phyloP scores from a whole-genome alignment of 164 flowering plant species.

The Piper betle region DNA sequence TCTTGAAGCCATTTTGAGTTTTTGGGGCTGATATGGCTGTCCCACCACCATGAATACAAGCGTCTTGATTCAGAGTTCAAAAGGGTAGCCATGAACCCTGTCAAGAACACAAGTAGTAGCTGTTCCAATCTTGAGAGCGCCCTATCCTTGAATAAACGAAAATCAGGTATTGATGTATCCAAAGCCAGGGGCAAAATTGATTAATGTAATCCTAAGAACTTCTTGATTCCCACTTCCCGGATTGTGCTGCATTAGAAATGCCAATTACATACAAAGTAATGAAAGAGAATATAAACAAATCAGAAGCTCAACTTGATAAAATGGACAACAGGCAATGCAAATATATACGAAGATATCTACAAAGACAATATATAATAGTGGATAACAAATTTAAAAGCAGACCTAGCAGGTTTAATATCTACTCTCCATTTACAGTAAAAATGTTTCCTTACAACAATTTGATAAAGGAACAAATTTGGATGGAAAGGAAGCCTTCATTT shows the following conservation, averaged over 20 bases:
- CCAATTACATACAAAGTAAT: neutral
- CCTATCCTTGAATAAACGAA: neutral
- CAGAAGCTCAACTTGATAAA: neutral
- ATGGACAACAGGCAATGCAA: neutral
- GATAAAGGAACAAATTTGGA: no score
- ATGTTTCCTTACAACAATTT: no score
- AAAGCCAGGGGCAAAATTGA: neutral
- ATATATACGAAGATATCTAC: neutral
- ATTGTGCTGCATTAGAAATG: neutral
- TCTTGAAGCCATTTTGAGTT: slow-evolving; percentile 97
- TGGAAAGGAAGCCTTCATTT: no score
- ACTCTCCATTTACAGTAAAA: no score
- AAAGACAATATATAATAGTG: neutral
- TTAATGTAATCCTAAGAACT: no score
- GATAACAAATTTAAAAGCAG: no score
- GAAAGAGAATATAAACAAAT: no score
- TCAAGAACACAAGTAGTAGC: slow-evolving; percentile 1
- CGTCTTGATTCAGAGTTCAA: slow-evolving; percentile 33
- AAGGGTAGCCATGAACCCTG: slow-evolving; percentile 42
- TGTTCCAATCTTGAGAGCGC: neutral
- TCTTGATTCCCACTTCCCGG: neutral
- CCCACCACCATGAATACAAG: slow-evolving; percentile 97
- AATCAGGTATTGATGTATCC: neutral
- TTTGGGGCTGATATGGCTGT: slow-evolving; percentile 91
- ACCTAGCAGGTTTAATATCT: no score